Evolutionary conservation across 2,329 filamentous ascomycete species (phyloP).

Genomic region (Leptographium wingfieldii): DNA sequence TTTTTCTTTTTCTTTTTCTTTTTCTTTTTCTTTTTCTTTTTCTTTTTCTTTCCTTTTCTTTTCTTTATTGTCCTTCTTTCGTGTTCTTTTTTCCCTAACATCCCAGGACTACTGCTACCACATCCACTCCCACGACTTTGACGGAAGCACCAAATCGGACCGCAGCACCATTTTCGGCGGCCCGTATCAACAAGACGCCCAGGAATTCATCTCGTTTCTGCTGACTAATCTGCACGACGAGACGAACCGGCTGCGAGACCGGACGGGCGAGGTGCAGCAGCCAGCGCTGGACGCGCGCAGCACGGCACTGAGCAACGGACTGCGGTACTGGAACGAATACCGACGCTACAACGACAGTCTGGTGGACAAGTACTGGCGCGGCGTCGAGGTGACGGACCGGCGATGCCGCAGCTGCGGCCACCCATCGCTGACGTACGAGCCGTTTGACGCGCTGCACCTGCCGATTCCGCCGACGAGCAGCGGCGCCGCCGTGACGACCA

Average conservation of each 20-base stretch:
- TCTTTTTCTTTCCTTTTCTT: neutral
- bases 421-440: slow-evolving; percentile 29
- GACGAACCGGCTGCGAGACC: slow-evolving; percentile 51
- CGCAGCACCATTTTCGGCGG: slow-evolving; percentile 51
- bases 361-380: slow-evolving; percentile 68
- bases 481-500: slow-evolving; percentile 17
- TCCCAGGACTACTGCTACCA: slow-evolving; percentile 47
- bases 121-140: slow-evolving; percentile 35
- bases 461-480: slow-evolving; percentile 20
- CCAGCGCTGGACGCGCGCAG: slow-evolving; percentile 16
- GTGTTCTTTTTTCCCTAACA: neutral
- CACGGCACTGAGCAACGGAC: slow-evolving; percentile 40
- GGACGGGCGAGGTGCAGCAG: slow-evolving; percentile 12
- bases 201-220: slow-evolving; percentile 78
- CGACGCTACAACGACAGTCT: slow-evolving; percentile 59
- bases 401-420: slow-evolving; percentile 50
- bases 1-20: neutral
- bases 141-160: slow-evolving; percentile 15
- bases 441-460: slow-evolving; percentile 42
- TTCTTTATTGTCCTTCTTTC: neutral
- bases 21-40: neutral
- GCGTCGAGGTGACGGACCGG: slow-evolving; percentile 59
- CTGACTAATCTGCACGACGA: slow-evolving; percentile 76
- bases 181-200: slow-evolving; percentile 72
- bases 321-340: slow-evolving; percentile 63